A percentile compares a stretch with the other conserved stretches of the same genome.
Evolutionary conservation across 139 green algal species (phyloP).

Genomic region (Chlorella sp.): DNA sequence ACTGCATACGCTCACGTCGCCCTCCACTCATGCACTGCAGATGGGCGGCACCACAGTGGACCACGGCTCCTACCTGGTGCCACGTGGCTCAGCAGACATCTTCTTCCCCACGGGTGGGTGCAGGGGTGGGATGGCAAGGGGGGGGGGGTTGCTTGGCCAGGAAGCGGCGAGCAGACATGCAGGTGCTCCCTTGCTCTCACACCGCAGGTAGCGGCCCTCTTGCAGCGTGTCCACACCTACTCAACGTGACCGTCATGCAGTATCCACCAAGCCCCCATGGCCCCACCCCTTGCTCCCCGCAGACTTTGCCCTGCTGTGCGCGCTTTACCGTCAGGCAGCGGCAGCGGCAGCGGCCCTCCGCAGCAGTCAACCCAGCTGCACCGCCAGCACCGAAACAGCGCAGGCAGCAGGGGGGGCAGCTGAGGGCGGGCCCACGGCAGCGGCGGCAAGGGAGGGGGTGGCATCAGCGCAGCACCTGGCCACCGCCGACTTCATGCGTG

Average conservation of each 20-base stretch:
- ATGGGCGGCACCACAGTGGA: constrained; percentile 63
- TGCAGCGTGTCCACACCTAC: too few relatives aligned
- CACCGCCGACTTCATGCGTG: constrained; percentile 64
- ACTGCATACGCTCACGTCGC: background rate
- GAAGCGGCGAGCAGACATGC: too few relatives aligned
- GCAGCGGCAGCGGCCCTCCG: background rate
- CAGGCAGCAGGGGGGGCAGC: background rate
- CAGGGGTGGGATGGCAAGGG: too few relatives aligned
- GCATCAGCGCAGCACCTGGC: constrained; percentile 26
- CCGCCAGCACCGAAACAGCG: background rate
- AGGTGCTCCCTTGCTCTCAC: too few relatives aligned
- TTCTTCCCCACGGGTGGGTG: constrained; percentile 85
- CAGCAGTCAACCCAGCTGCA: background rate
- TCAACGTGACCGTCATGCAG: too few relatives aligned
- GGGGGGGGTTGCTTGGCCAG: too few relatives aligned
- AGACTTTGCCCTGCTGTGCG: constrained; percentile 76
- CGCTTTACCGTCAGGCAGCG: constrained; percentile 57
- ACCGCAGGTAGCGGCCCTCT: too few relatives aligned
- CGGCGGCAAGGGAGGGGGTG: background rate
- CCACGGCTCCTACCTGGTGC: constrained; percentile 60
- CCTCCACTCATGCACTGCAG: constrained; percentile 19
- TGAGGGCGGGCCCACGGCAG: too few relatives aligned
- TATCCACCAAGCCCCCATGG: too few relatives aligned
- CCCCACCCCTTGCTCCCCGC: background rate
- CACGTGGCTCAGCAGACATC: constrained; percentile 74